phyloP scores from a whole-genome alignment of 768 basidiomycete genomes.

The Trametopsis cervina region DNA sequence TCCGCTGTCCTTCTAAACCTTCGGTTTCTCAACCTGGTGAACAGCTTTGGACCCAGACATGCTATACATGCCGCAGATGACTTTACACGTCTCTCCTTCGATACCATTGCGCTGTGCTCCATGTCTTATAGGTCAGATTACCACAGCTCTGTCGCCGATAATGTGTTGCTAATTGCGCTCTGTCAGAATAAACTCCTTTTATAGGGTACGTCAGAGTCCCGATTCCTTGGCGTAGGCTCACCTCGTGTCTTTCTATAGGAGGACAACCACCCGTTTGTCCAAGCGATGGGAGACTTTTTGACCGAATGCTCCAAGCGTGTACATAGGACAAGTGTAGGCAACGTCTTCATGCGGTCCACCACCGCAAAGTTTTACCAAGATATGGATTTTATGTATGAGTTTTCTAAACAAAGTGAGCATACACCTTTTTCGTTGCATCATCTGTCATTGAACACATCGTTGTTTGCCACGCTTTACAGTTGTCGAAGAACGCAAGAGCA shows the following conservation, averaged over 20 bases:
- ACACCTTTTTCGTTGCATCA: background rate
- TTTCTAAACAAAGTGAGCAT: constrained; percentile 35
- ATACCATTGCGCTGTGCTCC: constrained; percentile 39
- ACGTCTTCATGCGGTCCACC: constrained; percentile 28
- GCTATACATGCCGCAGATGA: constrained; percentile 38
- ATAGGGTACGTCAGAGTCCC: constrained; percentile 23
- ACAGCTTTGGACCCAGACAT: constrained; percentile 36
- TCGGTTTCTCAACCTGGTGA: background rate
- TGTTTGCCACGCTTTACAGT: constrained; percentile 22
- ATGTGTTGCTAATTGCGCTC: background rate
- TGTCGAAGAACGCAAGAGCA: constrained; percentile 30
- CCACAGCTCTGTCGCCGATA: background rate
- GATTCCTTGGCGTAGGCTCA: background rate
- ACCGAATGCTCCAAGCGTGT: constrained; percentile 30
- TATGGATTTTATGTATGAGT: constrained; percentile 33
- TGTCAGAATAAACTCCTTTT: constrained; percentile 39
- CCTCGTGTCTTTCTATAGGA: constrained; percentile 17
- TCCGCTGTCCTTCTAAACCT: background rate
- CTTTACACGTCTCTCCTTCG: constrained; percentile 41
- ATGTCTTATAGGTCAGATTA: constrained; percentile 31
- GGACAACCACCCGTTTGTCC: constrained; percentile 30
- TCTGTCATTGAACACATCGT: background rate
- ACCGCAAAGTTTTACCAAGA: constrained; percentile 35
- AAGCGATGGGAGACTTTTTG: constrained; percentile 36
- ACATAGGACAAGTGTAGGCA: constrained; percentile 29